A percentile compares a stretch with the other conserved stretches of the same genome.
phyloP scores from a whole-genome alignment of 176 grass and related monocot species.

The Calamus simplicifolius region DNA sequence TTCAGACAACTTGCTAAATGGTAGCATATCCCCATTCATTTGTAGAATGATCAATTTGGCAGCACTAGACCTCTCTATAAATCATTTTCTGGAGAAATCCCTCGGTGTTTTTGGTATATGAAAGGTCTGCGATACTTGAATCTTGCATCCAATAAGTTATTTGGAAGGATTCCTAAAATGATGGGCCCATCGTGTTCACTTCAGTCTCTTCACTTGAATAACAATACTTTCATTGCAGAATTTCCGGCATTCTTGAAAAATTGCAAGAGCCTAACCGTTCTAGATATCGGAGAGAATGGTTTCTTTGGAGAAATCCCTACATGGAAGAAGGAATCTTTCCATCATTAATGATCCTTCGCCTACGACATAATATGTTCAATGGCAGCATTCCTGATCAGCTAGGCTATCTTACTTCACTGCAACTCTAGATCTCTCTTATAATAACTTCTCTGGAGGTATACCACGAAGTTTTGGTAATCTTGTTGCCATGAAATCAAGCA shows the following conservation, averaged over 20 bases:
- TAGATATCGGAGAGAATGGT: slow-evolving; percentile 45
- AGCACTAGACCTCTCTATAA: slow-evolving; percentile 66
- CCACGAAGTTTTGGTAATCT: slow-evolving; percentile 43
- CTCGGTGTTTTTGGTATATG: slow-evolving; percentile 43
- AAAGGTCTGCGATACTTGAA: slow-evolving; percentile 39
- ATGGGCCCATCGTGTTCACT: slow-evolving; percentile 14
- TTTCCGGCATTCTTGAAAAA: slow-evolving; percentile 22
- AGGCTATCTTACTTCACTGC: slow-evolving; percentile 30
- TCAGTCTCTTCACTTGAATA: slow-evolving; percentile 46
- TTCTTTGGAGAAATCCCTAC: slow-evolving; percentile 48
- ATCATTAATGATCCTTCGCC: slow-evolving; percentile 35
- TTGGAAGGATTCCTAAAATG: slow-evolving; percentile 36
- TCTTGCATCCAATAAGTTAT: slow-evolving; percentile 46
- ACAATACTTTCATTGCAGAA: slow-evolving; percentile 34
- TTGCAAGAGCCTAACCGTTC: slow-evolving; percentile 18
- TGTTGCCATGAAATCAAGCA: slow-evolving; percentile 29
- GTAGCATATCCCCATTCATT: slow-evolving; percentile 31
- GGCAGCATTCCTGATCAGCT: slow-evolving; percentile 36
- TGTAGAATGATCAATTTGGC: slow-evolving; percentile 35
- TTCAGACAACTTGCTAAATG: slow-evolving; percentile 32
- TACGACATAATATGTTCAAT: slow-evolving; percentile 42
- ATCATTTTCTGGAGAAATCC: slow-evolving; percentile 43
- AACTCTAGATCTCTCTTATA: slow-evolving; percentile 50
- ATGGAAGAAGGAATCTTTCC: slow-evolving; percentile 36
- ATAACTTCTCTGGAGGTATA: slow-evolving; percentile 42